A percentile compares a stretch with the other conserved stretches of the same genome.
These are phyloP conservation scores for Clarireedia homoeocarpa DNA, from an alignment of 2,329 filamentous ascomycete genomes.

Conservation along the genomic window DNA sequence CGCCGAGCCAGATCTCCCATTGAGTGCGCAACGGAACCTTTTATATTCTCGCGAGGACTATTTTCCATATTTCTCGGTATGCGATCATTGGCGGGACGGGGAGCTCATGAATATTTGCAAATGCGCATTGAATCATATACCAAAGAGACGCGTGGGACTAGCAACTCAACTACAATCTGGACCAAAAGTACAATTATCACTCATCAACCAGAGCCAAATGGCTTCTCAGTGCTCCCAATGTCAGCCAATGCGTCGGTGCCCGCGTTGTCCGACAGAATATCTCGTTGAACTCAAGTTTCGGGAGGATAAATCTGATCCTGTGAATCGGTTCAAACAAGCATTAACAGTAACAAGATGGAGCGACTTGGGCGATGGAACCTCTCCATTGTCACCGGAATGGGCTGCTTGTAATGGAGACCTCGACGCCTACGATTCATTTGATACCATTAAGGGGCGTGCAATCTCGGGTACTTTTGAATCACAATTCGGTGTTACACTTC, in stretches of 20 bases:
- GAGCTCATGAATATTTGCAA: constrained; percentile 52
- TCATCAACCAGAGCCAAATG: constrained; percentile 31
- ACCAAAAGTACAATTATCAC: constrained; percentile 13
- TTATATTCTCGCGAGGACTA: constrained; percentile 54
- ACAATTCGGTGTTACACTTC: constrained; percentile 44
- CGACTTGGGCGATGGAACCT: constrained; percentile 48
- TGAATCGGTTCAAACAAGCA: constrained; percentile 47
- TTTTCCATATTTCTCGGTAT: constrained; percentile 53
- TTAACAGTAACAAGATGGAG: constrained; percentile 55
- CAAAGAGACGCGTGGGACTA: constrained; percentile 34
- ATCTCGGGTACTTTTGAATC: constrained; percentile 53
- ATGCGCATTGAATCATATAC: constrained; percentile 52
- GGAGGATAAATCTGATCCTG: constrained; percentile 42
- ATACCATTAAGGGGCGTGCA: constrained; percentile 42
- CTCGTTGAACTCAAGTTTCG: constrained; percentile 51
- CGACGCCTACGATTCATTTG: constrained; percentile 44
- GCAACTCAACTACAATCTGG: constrained; percentile 26
- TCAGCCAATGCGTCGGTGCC: constrained; percentile 51
- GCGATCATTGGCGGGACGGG: constrained; percentile 55
- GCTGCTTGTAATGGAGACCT: constrained; percentile 43
- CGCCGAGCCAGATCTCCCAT: constrained; percentile 42
- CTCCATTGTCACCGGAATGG: constrained; percentile 45
- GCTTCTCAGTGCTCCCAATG: constrained; percentile 46
- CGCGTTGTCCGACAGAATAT: constrained; percentile 55
- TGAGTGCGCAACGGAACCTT: constrained; percentile 44